Percentiles rank a stretch among this genome's conserved stretches.
These are phyloP conservation scores for Agrostemma githago DNA, from an alignment of 148 eudicot genomes.

Conservation along the genomic window DNA sequence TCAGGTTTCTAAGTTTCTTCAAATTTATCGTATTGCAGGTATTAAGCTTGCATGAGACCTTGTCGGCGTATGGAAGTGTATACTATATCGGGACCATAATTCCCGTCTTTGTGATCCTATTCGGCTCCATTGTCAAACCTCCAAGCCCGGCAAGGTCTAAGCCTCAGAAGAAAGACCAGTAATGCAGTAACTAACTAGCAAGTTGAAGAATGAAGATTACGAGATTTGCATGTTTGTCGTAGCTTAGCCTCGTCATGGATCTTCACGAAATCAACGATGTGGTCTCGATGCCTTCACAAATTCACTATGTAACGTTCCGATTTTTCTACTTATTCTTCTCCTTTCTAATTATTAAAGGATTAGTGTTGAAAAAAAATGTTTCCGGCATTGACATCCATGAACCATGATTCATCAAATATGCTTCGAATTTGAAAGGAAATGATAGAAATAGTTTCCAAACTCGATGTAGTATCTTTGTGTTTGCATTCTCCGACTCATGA, in stretches of 20 bases:
- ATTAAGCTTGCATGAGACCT: constrained; percentile 80
- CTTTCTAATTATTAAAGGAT: constrained; percentile 14
- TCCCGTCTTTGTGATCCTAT: constrained; percentile 55
- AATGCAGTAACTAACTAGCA: constrained; percentile 28
- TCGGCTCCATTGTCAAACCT: constrained; percentile 65
- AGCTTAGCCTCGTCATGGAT: constrained; percentile 11
- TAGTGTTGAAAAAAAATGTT: not conserved
- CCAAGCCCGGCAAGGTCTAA: constrained; percentile 67
- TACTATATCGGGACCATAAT: constrained; percentile 71
- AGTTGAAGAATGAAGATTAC: not conserved
- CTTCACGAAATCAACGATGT: not conserved
- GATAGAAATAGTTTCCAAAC: not conserved
- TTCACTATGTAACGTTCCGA: not conserved
- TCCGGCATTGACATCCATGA: not conserved
- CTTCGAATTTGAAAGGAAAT: not conserved
- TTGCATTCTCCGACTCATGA: not conserved
- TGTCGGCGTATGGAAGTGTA: constrained; percentile 73
- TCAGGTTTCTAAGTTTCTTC: not conserved
- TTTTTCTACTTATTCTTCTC: not conserved
- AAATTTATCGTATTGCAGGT: constrained; percentile 44
- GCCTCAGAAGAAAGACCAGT: constrained; percentile 62
- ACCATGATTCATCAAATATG: not conserved
- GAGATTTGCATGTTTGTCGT: not conserved
- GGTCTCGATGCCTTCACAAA: not conserved
- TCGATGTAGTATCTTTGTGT: not conserved